Evolutionary conservation across 2,329 filamentous ascomycete species (phyloP).

Genomic region (Calonectria leucothoes): DNA sequence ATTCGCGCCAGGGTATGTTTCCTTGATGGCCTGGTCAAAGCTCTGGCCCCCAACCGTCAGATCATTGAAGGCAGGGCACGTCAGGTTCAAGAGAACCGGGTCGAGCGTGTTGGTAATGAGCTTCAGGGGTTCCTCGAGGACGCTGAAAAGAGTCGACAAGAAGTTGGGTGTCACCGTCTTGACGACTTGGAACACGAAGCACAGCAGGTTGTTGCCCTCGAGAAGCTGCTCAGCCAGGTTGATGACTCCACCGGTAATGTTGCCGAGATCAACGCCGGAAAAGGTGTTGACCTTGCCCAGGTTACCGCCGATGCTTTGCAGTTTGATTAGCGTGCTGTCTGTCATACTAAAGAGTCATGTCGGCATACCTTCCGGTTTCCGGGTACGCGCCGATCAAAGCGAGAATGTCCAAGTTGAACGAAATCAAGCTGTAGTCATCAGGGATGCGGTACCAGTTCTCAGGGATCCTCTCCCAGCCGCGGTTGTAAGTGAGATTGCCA

Average conservation of each 20-base stretch:
- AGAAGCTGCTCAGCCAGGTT: constrained; percentile 51
- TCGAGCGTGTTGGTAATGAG: constrained; percentile 20
- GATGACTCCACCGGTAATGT: constrained; percentile 59
- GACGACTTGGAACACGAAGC: constrained; percentile 50
- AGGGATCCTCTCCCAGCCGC: constrained; percentile 62
- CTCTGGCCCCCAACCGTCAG: constrained; percentile 17
- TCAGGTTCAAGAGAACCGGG: background rate
- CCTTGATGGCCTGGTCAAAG: constrained; percentile 8
- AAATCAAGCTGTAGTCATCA: constrained; percentile 56
- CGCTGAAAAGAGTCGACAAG: constrained; percentile 15
- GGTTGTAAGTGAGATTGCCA: constrained; percentile 53
- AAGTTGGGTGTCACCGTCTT: constrained; percentile 41
- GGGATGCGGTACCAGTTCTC: constrained; percentile 60
- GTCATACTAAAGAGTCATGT: no score
- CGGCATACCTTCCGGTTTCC: constrained; percentile 40
- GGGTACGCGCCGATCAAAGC: constrained; percentile 51
- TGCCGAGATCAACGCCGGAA: constrained; percentile 54
- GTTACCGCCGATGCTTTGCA: constrained; percentile 61
- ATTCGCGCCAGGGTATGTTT: constrained; percentile 14
- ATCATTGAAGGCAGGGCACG: constrained; percentile 20
- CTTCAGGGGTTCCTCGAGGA: constrained; percentile 10
- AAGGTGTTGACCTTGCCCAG: constrained; percentile 61
- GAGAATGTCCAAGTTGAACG: constrained; percentile 51
- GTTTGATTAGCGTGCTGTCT: background rate
- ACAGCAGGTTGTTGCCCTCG: constrained; percentile 60